Percentiles rank a stretch among this genome's conserved stretches.
phyloP scores from a whole-genome alignment of 2,329 filamentous ascomycete genomes.

The Paecilomyces niveus region DNA sequence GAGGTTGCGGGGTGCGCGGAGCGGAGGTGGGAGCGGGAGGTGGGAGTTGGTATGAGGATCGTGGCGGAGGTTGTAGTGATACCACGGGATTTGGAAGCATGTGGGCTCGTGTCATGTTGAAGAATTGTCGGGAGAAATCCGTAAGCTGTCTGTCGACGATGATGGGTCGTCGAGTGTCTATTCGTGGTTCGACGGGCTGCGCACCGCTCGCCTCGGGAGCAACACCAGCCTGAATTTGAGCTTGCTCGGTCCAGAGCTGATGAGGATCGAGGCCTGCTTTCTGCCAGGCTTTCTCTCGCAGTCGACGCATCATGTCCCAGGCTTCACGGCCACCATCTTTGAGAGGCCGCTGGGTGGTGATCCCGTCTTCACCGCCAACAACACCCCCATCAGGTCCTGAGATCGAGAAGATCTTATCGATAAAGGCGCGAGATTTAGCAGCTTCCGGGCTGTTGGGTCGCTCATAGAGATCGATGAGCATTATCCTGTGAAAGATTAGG shows the following conservation, averaged over 20 bases:
- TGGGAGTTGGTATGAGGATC: slow-evolving; percentile 15
- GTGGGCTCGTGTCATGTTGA: slow-evolving; percentile 28
- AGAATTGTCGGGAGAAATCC: slow-evolving; percentile 29
- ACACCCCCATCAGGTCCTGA: slow-evolving; percentile 40
- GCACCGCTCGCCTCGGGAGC: slow-evolving; percentile 5
- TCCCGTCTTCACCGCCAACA: slow-evolving; percentile 39
- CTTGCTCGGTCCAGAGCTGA: slow-evolving; percentile 41
- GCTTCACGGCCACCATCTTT: slow-evolving; percentile 43
- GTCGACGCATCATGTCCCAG: slow-evolving; percentile 42
- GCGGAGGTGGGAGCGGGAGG: slow-evolving; percentile 6
- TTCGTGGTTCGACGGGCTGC: neutral
- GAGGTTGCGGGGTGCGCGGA: slow-evolving; percentile 1
- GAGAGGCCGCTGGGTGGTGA: slow-evolving; percentile 36
- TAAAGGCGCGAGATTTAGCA: slow-evolving; percentile 37
- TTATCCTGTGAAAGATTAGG: slow-evolving; percentile 26
- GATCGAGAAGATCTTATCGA: slow-evolving; percentile 40
- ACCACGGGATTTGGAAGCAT: slow-evolving; percentile 14
- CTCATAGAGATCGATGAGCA: slow-evolving; percentile 44
- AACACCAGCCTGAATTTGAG: slow-evolving; percentile 34
- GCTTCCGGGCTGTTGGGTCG: slow-evolving; percentile 40
- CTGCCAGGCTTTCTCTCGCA: slow-evolving; percentile 43
- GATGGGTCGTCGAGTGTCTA: slow-evolving; percentile 1
- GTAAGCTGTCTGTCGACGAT: slow-evolving; percentile 11
- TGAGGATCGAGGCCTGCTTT: slow-evolving; percentile 41
- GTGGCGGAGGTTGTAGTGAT: slow-evolving; percentile 17